A percentile compares a stretch with the other conserved stretches of the same genome.
Conservation (phyloP, 768 basidiomycete genomes). For the Chalciporus sphaerocephalus region DNA sequence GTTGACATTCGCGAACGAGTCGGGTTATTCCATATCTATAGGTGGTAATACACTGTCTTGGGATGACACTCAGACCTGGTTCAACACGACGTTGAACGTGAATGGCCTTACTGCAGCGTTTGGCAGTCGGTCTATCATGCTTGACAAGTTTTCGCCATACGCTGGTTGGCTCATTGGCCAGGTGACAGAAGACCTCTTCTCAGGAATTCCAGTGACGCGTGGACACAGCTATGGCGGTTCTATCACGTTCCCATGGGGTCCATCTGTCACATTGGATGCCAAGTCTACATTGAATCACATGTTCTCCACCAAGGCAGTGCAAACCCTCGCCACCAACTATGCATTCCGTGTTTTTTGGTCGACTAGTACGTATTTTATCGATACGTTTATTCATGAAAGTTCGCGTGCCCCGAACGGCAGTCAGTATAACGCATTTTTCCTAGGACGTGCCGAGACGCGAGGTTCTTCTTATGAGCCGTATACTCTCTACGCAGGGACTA, state of each 20-base stretch:
- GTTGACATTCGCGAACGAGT: constrained; percentile 7
- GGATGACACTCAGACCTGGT: constrained; percentile 14
- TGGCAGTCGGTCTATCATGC: constrained; percentile 7
- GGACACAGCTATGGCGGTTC: constrained; percentile 7
- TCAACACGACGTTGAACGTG: constrained; percentile 8
- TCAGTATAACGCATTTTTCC: constrained; percentile 9
- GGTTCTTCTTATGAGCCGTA: constrained; percentile 5
- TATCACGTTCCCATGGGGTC: constrained; percentile 11
- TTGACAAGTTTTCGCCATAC: constrained; percentile 10
- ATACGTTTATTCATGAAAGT: constrained; percentile 5
- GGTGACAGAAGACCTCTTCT: constrained; percentile 10
- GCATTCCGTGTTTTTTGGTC: constrained; percentile 5
- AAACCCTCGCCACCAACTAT: constrained; percentile 8
- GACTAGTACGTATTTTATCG: not conserved
- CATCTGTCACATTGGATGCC: constrained; percentile 5
- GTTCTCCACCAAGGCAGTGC: constrained; percentile 11
- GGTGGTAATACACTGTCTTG: constrained; percentile 11
- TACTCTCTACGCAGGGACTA: constrained; percentile 11
- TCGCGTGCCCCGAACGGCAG: constrained; percentile 9
- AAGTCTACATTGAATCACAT: constrained; percentile 12
- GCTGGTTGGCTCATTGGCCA: constrained; percentile 8
- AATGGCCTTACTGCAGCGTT: constrained; percentile 7
- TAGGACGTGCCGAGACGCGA: constrained; percentile 9
- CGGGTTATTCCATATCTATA: constrained; percentile 11
- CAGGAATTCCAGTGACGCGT: constrained; percentile 11